Evolutionary conservation across 2,329 filamentous ascomycete species (phyloP).

Genomic region (Elsinoe arachidis): DNA sequence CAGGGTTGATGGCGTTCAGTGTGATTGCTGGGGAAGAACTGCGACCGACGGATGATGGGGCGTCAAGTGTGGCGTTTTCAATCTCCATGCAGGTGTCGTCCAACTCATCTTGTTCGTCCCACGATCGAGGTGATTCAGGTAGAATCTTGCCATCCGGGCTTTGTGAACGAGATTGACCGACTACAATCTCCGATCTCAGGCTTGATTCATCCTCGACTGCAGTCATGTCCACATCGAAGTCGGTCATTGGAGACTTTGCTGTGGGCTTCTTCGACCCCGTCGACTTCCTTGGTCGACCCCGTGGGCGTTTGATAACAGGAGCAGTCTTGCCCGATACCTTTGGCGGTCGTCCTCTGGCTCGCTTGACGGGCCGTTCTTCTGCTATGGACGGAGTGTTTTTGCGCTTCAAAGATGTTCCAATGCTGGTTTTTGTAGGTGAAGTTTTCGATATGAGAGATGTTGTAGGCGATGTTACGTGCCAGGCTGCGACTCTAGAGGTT

Average conservation of each 20-base stretch:
- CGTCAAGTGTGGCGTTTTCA: not conserved
- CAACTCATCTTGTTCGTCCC: not conserved
- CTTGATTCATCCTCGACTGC: not conserved
- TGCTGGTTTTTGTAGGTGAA: not conserved
- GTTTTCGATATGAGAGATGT: not conserved
- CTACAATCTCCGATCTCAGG: not conserved
- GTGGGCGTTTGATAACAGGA: not conserved
- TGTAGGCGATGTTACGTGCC: not conserved
- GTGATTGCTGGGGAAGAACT: not conserved
- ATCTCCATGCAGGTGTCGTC: not conserved
- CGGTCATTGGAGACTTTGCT: not conserved
- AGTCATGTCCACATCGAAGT: not conserved
- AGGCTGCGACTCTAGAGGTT: not conserved
- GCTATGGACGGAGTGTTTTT: not conserved
- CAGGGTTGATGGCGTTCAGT: not conserved
- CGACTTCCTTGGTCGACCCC: not conserved
- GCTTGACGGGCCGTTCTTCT: not conserved
- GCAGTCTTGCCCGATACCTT: not conserved
- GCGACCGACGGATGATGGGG: not conserved
- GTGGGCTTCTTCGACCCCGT: not conserved
- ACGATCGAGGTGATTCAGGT: not conserved
- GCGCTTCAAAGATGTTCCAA: not conserved
- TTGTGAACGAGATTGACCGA: not conserved
- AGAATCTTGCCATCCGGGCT: not conserved
- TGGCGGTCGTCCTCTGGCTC: conserved; percentile 2